A percentile compares a stretch with the other conserved stretches of the same genome.
Evolutionary conservation across 2,329 filamentous ascomycete species (phyloP).

Genomic region (Chlorencoelia australis): DNA sequence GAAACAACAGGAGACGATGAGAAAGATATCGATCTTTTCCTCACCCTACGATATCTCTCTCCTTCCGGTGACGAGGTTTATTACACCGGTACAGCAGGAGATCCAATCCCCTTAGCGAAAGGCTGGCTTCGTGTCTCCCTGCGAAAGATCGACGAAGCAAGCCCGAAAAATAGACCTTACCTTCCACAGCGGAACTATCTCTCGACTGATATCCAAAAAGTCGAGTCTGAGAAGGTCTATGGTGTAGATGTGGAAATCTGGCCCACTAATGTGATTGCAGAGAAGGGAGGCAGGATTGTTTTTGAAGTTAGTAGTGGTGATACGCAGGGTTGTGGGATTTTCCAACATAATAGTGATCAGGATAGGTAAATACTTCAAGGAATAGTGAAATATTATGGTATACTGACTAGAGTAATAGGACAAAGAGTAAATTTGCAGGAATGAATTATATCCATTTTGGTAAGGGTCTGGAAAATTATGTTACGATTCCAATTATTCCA

Average conservation of each 20-base stretch:
- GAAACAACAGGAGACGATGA: conserved; percentile 25
- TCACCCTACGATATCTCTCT: conserved; percentile 50
- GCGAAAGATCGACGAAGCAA: conserved; percentile 40
- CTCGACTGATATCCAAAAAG: conserved; percentile 43
- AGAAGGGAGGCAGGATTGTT: conserved; percentile 41
- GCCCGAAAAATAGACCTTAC: conserved; percentile 42
- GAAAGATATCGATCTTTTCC: conserved; percentile 51
- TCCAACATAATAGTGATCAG: conserved; percentile 39
- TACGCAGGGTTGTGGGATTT: conserved; percentile 49
- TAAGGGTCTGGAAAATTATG: conserved; percentile 37
- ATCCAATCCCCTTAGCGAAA: conserved; percentile 51
- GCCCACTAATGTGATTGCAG: conserved; percentile 51
- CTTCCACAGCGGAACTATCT: conserved; percentile 50
- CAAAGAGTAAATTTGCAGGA: conserved; percentile 33
- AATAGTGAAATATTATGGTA: too few relatives aligned
- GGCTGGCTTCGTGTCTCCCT: conserved; percentile 52
- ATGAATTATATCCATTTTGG: conserved; percentile 45
- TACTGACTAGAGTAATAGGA: conserved; percentile 1
- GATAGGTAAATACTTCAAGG: conserved; percentile 33
- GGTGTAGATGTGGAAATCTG: conserved; percentile 52
- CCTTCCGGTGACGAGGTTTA: conserved; percentile 45
- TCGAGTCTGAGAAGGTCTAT: conserved; percentile 46
- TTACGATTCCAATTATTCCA: conserved; percentile 1
- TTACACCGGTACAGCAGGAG: conserved; percentile 57
- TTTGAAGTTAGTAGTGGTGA: conserved; percentile 47